phyloP scores from a whole-genome alignment of 1,284 basidiomycete genomes.

The Cryptococcus deneoformans region DNA sequence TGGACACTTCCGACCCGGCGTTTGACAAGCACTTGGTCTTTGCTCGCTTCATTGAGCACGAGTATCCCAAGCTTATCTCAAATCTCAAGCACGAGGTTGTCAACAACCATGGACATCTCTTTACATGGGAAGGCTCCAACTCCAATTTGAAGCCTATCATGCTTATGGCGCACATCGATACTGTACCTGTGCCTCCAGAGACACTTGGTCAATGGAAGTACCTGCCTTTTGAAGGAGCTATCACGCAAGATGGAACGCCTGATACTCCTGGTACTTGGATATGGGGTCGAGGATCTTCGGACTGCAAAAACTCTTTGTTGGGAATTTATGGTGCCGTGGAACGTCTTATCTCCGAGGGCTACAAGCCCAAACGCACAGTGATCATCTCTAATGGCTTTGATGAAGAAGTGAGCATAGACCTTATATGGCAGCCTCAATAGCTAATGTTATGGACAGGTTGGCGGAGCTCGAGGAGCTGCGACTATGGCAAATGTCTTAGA shows the following conservation, averaged over 20 bases:
- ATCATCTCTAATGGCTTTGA: slow-evolving; percentile 51
- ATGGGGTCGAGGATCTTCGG: slow-evolving; percentile 28
- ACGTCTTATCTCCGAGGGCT: slow-evolving; percentile 51
- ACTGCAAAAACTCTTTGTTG: slow-evolving; percentile 52
- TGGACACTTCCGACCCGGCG: slow-evolving; percentile 9
- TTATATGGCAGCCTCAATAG: neutral
- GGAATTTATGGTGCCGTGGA: slow-evolving; percentile 53
- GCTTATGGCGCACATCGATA: slow-evolving; percentile 1
- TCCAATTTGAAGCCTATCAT: slow-evolving; percentile 59
- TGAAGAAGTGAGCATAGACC: neutral
- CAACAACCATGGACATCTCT: slow-evolving; percentile 63
- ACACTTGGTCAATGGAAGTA: slow-evolving; percentile 33
- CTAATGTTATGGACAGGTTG: slow-evolving; percentile 1
- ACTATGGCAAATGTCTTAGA: slow-evolving; percentile 19
- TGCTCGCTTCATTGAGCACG: slow-evolving; percentile 42
- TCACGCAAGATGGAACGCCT: slow-evolving; percentile 26
- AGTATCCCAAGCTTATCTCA: slow-evolving; percentile 46
- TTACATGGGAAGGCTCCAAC: slow-evolving; percentile 59
- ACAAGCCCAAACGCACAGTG: slow-evolving; percentile 51
- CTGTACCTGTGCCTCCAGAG: neutral
- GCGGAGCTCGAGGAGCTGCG: slow-evolving; percentile 20
- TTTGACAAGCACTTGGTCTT: slow-evolving; percentile 17
- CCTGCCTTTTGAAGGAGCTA: slow-evolving; percentile 20
- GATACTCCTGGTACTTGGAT: slow-evolving; percentile 41
- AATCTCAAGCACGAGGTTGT: slow-evolving; percentile 54